These are phyloP conservation scores for Tetrapyrgos nigripes DNA, from an alignment of 1,284 basidiomycete species.

Conservation along the genomic window DNA sequence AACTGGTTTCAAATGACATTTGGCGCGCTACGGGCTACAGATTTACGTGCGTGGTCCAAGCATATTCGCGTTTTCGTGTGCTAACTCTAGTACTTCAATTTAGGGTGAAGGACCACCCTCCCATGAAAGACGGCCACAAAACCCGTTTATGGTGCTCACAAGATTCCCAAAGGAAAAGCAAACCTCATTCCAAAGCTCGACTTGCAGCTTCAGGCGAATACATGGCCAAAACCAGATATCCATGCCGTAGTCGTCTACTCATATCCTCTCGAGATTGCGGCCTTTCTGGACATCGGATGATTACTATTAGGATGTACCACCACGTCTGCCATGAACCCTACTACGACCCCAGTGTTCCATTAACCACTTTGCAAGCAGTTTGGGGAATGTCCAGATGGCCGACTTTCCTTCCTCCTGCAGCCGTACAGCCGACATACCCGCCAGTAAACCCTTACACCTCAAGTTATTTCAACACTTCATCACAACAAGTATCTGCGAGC, in stretches of 20 bases:
- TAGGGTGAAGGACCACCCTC: constrained; percentile 55
- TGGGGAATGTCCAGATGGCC: neutral
- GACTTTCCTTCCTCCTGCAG: neutral
- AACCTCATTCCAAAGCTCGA: constrained; percentile 38
- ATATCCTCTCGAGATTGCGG: constrained; percentile 45
- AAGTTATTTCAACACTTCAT: neutral
- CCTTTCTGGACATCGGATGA: constrained; percentile 29
- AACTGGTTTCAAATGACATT: constrained; percentile 46
- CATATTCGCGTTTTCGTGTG: constrained; percentile 3
- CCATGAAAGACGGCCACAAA: constrained; percentile 49
- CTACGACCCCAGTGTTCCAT: constrained; percentile 28
- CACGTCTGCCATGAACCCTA: constrained; percentile 49
- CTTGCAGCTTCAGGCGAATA: constrained; percentile 42
- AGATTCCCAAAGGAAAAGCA: constrained; percentile 48
- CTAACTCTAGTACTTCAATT: constrained; percentile 2
- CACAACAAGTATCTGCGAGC: neutral
- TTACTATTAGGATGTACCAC: constrained; percentile 51
- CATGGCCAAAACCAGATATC: constrained; percentile 45
- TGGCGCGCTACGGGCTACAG: constrained; percentile 53
- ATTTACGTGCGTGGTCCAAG: constrained; percentile 45
- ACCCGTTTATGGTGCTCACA: constrained; percentile 55
- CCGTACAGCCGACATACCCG: no score
- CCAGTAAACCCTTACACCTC: neutral
- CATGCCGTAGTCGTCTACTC: constrained; percentile 49
- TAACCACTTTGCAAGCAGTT: neutral